Evolutionary conservation across 2,329 filamentous ascomycete species (phyloP), one percentile per base, ranked within the genome.

Genomic region (Claviceps sp.): DNA sequence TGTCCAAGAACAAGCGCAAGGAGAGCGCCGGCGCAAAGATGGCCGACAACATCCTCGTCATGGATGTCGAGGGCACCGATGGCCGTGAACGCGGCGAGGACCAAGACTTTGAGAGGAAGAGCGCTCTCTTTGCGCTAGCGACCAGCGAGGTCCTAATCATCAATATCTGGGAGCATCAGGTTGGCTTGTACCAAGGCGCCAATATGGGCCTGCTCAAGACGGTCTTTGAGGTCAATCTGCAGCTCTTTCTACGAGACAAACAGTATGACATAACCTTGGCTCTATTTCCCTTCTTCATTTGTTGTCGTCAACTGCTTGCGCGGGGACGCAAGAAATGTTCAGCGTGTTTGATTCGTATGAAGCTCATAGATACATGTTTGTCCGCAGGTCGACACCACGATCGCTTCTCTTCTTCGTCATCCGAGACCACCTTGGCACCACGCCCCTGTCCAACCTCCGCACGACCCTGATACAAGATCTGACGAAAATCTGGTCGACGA

Each of bases 121-220:
- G 90, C 68, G 93, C 93, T 24, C 78, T 98, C 20, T 98, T 98
- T 70, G 93, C 93, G 49, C 78, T 98, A 62, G 93, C 93, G 48
- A 98, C 93, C 18, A 97, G 91, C 67, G 93, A 98, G 72, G 91
- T 98, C 50, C 77, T 98, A 60, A 94, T 98, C 64, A 86, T 98
- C 69, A 98, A 98, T 66, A 95, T 98, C 59, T 98, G 93, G 93
- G 93, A 98, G 70, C 91, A 96, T 68, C 93, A 98, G 70, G 93
- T 98, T 56, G 93, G 93, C 47, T 70, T 98, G 67, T 98, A 98
- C 66, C 91, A 98, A 71, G 93, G 93, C 53, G 93, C 93, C 61
- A 98, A 98, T 68, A 98, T 98, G 93, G 93, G 93, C 8, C 71
- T 98, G 62, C 75, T 98, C 62, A 98, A 98, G 78, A 98, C 94